phyloP scores from a whole-genome alignment of 176 grass and related monocot species.

The Rhynchospora pubera region DNA sequence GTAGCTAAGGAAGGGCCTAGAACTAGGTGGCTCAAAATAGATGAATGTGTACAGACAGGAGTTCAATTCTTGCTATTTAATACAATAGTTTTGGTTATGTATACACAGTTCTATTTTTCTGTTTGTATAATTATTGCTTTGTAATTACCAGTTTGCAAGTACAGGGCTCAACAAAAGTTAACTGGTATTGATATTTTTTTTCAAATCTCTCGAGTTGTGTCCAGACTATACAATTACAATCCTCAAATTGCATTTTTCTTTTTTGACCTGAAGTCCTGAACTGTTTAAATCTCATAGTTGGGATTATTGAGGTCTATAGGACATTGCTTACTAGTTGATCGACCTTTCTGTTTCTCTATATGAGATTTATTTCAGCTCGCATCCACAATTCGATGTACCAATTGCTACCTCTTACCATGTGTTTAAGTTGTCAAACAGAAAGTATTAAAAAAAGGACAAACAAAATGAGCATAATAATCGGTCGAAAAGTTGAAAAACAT shows the following conservation, averaged over 20 bases:
- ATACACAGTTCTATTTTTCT: background rate
- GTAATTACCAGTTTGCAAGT: background rate
- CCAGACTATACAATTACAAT: background rate
- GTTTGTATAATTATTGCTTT: background rate
- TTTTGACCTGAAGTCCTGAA: background rate
- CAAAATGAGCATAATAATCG: background rate
- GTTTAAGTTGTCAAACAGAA: background rate
- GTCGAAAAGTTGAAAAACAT: no score
- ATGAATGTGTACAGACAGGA: constrained; percentile 1
- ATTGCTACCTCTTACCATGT: background rate
- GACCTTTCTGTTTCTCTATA: background rate
- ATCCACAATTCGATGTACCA: background rate
- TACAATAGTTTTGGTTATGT: background rate
- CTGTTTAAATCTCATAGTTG: background rate
- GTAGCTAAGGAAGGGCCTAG: background rate
- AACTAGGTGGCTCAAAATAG: background rate
- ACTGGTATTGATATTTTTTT: background rate
- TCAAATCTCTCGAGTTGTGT: background rate
- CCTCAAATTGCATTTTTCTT: background rate
- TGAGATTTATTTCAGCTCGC: background rate
- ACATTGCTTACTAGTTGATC: background rate
- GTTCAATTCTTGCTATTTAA: constrained; percentile 1
- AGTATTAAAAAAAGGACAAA: background rate
- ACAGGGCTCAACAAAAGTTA: background rate
- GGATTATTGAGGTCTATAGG: background rate